A percentile compares a stretch with the other conserved stretches of the same genome.
These are phyloP conservation scores for Hymenoscyphus fraxineus DNA, from an alignment of 2,329 filamentous ascomycete species.

Conservation along the genomic window DNA sequence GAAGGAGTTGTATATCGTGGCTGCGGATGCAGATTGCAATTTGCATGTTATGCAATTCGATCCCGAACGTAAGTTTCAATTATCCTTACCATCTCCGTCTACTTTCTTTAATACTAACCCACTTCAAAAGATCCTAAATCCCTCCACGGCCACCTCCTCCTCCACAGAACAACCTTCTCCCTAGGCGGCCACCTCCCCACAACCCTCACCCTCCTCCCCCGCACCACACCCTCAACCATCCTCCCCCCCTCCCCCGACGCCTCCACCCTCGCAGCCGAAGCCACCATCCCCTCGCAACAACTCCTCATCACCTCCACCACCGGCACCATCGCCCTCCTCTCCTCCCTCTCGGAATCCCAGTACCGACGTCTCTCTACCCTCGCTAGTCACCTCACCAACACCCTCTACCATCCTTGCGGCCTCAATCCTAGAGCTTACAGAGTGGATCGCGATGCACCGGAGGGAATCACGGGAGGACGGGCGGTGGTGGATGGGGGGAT, in stretches of 20 bases:
- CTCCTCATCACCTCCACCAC: slow-evolving; percentile 71
- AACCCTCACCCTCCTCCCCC: slow-evolving; percentile 71
- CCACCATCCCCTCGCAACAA: slow-evolving; percentile 38
- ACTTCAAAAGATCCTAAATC: slow-evolving; percentile 75
- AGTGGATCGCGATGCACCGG: slow-evolving; percentile 50
- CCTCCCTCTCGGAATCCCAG: slow-evolving; percentile 70
- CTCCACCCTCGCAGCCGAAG: slow-evolving; percentile 29
- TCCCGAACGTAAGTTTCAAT: slow-evolving; percentile 69
- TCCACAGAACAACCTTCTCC: slow-evolving; percentile 85
- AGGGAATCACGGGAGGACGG: slow-evolving; percentile 41
- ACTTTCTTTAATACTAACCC: neutral
- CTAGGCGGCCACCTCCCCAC: slow-evolving; percentile 74
- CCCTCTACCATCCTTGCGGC: slow-evolving; percentile 71
- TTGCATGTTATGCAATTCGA: slow-evolving; percentile 90
- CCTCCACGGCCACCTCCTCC: slow-evolving; percentile 78
- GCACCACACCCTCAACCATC: slow-evolving; percentile 48
- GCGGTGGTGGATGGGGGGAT: slow-evolving; percentile 70
- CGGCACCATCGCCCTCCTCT: slow-evolving; percentile 73
- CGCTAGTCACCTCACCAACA: slow-evolving; percentile 72
- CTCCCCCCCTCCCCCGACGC: slow-evolving; percentile 42
- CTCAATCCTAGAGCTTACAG: slow-evolving; percentile 82
- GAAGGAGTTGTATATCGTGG: slow-evolving; percentile 75
- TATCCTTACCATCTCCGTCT: no score
- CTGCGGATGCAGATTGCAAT: slow-evolving; percentile 79
- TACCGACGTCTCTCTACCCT: slow-evolving; percentile 83